Conservation (phyloP, 2,329 filamentous ascomycete genomes). For the Periconia macrospinosa region DNA sequence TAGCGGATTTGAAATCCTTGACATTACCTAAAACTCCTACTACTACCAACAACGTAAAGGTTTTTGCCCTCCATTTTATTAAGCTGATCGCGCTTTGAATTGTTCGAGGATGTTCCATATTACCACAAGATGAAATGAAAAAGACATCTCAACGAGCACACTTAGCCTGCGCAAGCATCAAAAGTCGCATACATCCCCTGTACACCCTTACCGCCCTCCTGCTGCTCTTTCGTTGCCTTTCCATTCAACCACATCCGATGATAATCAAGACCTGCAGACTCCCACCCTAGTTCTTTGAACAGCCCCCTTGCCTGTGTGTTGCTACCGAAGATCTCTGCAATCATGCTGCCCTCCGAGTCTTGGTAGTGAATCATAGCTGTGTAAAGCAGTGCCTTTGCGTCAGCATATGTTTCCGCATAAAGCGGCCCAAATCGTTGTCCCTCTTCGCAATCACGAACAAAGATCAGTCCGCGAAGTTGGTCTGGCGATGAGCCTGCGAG, state of each 20-base stretch:
- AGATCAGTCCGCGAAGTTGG: conserved; percentile 28
- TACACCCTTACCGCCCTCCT: conserved; percentile 29
- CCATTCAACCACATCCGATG: conserved; percentile 44
- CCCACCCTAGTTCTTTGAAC: conserved; percentile 40
- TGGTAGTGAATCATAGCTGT: conserved; percentile 26
- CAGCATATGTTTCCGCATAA: conserved; percentile 29
- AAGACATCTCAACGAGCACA: too few relatives aligned
- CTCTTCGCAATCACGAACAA: conserved; percentile 33
- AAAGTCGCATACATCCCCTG: conserved; percentile 40
- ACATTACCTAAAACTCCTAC: too few relatives aligned
- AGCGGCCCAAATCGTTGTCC: conserved; percentile 42
- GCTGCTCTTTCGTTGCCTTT: conserved; percentile 32
- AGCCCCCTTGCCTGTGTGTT: conserved; percentile 31
- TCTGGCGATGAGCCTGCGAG: conserved; percentile 13
- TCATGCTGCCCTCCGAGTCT: conserved; percentile 19
- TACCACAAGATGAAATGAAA: too few relatives aligned
- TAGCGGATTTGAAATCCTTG: too few relatives aligned
- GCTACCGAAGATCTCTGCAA: conserved; percentile 38
- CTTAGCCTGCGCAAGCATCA: conserved; percentile 33
- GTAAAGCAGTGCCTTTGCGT: conserved; percentile 28
- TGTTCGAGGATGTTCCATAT: too few relatives aligned
- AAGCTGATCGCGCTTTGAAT: too few relatives aligned
- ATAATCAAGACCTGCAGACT: conserved; percentile 31
- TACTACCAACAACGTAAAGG: too few relatives aligned
- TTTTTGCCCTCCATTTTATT: too few relatives aligned